phyloP scores from a whole-genome alignment of 177 flowering plant species.

The Vitis hybrid region DNA sequence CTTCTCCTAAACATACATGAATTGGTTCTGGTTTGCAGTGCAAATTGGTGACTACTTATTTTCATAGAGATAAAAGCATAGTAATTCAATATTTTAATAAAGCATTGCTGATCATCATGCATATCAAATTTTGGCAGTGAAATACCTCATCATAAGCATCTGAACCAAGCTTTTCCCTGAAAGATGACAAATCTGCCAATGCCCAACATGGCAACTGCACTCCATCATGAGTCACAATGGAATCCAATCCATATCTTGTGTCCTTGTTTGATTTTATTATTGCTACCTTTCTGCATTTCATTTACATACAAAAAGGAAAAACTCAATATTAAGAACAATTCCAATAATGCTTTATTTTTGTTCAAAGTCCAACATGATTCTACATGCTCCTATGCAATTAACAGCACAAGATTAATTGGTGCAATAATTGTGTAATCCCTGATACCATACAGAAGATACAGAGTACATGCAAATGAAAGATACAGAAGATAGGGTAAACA shows the following conservation, averaged over 20 bases:
- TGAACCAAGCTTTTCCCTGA: conserved; percentile 53
- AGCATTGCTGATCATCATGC: neutral
- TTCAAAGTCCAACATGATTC: too few relatives aligned
- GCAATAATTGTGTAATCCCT: too few relatives aligned
- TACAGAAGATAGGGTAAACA: too few relatives aligned
- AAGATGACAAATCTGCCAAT: conserved; percentile 60
- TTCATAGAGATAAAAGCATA: neutral
- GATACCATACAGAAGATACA: too few relatives aligned
- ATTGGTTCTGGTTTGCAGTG: neutral
- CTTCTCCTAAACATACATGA: neutral
- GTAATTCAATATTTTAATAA: neutral
- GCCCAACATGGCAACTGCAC: conserved; percentile 81
- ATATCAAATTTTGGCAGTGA: neutral
- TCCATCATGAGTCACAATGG: conserved; percentile 94
- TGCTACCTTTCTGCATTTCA: conserved; percentile 66
- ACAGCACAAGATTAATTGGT: too few relatives aligned
- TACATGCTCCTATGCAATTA: too few relatives aligned
- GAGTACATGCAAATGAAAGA: too few relatives aligned
- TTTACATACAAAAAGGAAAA: neutral
- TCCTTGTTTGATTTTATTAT: conserved; percentile 86
- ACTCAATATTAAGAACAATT: neutral
- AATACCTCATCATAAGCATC: conserved; percentile 64
- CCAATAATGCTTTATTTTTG: neutral
- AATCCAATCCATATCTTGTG: conserved; percentile 75
- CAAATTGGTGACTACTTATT: neutral